Evolutionary conservation across 805 yeast species (phyloP).

Genomic region (Candida cerambycidarum): DNA sequence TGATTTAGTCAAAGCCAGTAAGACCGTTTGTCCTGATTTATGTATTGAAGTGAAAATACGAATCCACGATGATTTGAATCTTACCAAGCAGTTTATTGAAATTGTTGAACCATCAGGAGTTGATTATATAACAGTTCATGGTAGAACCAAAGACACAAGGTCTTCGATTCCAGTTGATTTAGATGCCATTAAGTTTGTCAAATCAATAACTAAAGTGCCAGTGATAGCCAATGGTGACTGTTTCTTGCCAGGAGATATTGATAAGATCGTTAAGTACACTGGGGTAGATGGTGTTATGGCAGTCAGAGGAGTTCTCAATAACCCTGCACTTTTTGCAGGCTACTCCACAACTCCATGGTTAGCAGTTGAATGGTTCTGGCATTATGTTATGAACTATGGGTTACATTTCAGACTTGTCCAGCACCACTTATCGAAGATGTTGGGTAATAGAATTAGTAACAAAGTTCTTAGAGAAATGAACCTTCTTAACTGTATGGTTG

Average conservation of each 20-base stretch:
- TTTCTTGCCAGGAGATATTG: conserved; percentile 63
- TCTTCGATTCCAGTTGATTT: conserved; percentile 80
- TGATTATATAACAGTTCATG: conserved; percentile 93
- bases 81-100: conserved; percentile 72
- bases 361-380: conserved; percentile 82
- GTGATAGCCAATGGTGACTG: conserved; percentile 99
- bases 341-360: conserved; percentile 80
- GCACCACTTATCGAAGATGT: conserved; percentile 88
- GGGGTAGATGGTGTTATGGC: conserved; percentile 95
- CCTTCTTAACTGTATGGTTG: conserved; percentile 53
- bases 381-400: conserved; percentile 75
- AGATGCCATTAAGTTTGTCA: conserved; percentile 73
- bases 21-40: conserved; percentile 71
- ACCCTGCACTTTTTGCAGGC: conserved; percentile 88
- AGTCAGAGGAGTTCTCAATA: conserved; percentile 80
- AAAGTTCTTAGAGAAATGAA: conserved; percentile 55
- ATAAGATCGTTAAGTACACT: conserved; percentile 59
- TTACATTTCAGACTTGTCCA: conserved; percentile 81
- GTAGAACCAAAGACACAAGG: conserved; percentile 81
- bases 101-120: conserved; percentile 84
- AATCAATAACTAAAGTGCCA: conserved; percentile 60
- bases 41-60: conserved; percentile 90
- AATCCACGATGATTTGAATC: conserved; percentile 71
- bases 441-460: conserved; percentile 49
- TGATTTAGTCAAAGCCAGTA: conserved; percentile 81